Base-by-base conservation (phyloP, 495 filamentous ascomycete genomes). In the Podospora pseudoanserina region DNA sequence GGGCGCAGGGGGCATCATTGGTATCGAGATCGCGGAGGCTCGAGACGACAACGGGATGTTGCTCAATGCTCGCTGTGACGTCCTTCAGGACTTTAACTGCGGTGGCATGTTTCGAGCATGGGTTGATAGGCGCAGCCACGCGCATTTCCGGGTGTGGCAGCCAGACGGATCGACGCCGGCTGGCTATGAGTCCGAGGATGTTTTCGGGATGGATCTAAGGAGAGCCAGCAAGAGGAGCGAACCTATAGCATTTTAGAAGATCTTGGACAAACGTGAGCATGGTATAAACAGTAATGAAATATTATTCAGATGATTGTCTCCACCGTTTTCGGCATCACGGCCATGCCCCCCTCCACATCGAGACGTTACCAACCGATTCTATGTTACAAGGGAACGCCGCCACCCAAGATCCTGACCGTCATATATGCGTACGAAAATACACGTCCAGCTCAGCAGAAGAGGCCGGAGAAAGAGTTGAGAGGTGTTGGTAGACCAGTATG, bases 51-150 rank as follows among this genome's bases (percentile, higher is more conserved):
- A 79, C 20, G 83, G 81, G 0, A 61, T 75, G 30, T 75, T 84
- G n/a, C 74, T 84, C 19, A 75, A 79, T 74, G 56, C 73, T 67
- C 72, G 63, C 66, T 82, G 67, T 0, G 79, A 80, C 57, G 81
- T 93, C n/a, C 81, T 91, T 30, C 87, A 84, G 63, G 90, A 92
- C 72, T 92, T 90, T 76, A 97, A 97, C 75, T 96, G 91, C 72
- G 91, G 89, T 3, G 94, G 94, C 0, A 94, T 97, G 92, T 96
- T 92, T 78, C 83, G 93, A 32, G 91, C 91, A 7, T 95, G 89
- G 86, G 76, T 92, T 34, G 87, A 91, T 68, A 85, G 84, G 49
- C 69, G 87, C 55, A 92, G 90, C 3, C 78, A 78, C 39, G 85
- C 86, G 66, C 82, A 79, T 65, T 87, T 89, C 56, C 87, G 87